phyloP scores from a whole-genome alignment of 805 yeast species.

The Hanseniaspora mollemarum region DNA sequence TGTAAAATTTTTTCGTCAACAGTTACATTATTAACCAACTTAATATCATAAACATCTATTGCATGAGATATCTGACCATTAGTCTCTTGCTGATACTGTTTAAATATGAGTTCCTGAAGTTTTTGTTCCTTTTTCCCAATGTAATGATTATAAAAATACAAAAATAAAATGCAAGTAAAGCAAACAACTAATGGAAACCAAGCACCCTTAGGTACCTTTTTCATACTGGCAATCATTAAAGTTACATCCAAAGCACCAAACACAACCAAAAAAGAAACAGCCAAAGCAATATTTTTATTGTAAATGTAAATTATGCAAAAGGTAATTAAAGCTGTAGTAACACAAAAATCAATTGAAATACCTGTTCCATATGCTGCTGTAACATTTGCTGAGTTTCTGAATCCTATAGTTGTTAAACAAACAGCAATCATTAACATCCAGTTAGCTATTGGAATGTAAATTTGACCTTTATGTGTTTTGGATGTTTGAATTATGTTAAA shows the following conservation, averaged over 20 bases:
- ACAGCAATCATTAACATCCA: constrained; percentile 43
- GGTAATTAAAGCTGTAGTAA: constrained; percentile 40
- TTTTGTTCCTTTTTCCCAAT: constrained; percentile 1
- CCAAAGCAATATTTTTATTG: constrained; percentile 30
- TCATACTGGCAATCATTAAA: constrained; percentile 39
- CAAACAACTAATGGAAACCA: constrained; percentile 49
- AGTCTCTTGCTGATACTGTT: neutral
- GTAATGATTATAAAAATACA: constrained; percentile 19
- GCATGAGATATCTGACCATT: neutral
- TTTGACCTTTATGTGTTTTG: constrained; percentile 36
- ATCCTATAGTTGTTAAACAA: constrained; percentile 41
- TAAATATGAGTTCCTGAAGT: neutral
- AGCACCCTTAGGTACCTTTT: constrained; percentile 48
- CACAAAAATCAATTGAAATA: constrained; percentile 42
- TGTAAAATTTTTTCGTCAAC: neutral
- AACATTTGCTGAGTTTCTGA: constrained; percentile 38
- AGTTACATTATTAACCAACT: neutral
- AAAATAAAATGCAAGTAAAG: constrained; percentile 30
- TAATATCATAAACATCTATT: neutral
- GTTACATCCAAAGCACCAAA: constrained; percentile 40
- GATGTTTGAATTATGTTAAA: constrained; percentile 39
- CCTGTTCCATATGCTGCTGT: constrained; percentile 55
- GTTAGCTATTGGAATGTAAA: constrained; percentile 43
- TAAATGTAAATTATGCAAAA: constrained; percentile 40
- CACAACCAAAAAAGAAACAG: constrained; percentile 29